Percentiles rank a stretch among this genome's conserved stretches.
phyloP scores from a whole-genome alignment of 805 yeast species.

The Kodamaea fukazawae region DNA sequence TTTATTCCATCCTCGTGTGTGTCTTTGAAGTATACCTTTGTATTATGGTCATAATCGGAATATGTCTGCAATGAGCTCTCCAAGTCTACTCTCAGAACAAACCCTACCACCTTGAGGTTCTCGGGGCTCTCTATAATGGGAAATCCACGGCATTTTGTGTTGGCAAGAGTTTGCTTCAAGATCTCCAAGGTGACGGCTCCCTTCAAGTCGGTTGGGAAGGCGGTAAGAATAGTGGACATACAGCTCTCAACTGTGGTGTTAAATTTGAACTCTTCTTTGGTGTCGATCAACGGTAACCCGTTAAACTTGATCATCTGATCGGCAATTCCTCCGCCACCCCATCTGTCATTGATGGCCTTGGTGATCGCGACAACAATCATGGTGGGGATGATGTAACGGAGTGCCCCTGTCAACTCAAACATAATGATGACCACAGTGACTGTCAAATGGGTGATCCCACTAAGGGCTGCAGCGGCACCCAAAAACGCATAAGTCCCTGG shows the following conservation, averaged over 20 bases:
- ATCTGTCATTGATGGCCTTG: conserved; percentile 68
- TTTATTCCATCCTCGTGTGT: conserved; percentile 12
- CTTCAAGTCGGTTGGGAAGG: conserved; percentile 35
- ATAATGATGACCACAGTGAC: conserved; percentile 86
- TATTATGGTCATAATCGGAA: neutral
- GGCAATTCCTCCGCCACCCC: conserved; percentile 86
- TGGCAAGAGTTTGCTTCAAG: conserved; percentile 30
- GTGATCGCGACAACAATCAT: conserved; percentile 95
- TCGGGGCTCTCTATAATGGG: conserved; percentile 49
- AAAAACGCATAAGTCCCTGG: conserved; percentile 94
- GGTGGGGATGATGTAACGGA: conserved; percentile 86
- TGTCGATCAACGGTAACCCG: conserved; percentile 79
- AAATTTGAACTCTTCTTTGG: conserved; percentile 65
- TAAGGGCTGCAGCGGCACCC: conserved; percentile 93
- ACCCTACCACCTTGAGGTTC: conserved; percentile 44
- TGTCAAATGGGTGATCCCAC: conserved; percentile 92
- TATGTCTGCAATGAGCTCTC: conserved; percentile 8
- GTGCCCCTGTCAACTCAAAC: conserved; percentile 90
- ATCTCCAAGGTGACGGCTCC: conserved; percentile 28
- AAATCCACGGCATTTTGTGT: conserved; percentile 42
- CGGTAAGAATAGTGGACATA: conserved; percentile 49
- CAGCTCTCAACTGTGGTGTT: conserved; percentile 49
- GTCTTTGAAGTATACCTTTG: conserved; percentile 3
- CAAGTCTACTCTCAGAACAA: conserved; percentile 43
- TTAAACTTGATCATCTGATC: conserved; percentile 90